Conservation (phyloP, 495 filamentous ascomycete genomes). For the Letharia columbiana region DNA sequence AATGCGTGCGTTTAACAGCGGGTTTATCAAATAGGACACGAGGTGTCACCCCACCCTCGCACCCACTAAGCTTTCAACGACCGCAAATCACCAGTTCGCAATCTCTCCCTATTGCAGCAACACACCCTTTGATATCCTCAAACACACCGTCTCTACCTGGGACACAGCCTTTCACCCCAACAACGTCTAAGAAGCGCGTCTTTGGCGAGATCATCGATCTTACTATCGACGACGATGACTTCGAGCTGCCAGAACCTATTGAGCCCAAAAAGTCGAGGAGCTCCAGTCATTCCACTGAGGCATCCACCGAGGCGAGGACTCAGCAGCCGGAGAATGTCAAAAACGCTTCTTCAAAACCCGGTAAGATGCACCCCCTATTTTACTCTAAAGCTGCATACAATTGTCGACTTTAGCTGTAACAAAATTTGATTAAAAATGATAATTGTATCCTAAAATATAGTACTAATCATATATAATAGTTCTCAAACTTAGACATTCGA, state of each 20-base stretch:
- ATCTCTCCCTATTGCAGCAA: not conserved
- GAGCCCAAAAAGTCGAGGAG: constrained; percentile 16
- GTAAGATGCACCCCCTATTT: not conserved
- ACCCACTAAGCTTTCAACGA: not conserved
- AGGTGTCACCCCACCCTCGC: not conserved
- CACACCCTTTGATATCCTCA: not conserved
- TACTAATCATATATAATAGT: not conserved
- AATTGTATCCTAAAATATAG: not conserved
- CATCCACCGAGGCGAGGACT: not conserved
- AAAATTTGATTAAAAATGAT: not conserved
- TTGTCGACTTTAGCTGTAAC: not conserved
- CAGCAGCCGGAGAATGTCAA: not conserved
- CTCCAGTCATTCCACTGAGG: constrained; percentile 11
- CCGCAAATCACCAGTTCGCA: not conserved
- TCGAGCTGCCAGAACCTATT: not conserved
- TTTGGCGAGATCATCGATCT: constrained; percentile 10
- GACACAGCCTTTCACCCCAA: not conserved
- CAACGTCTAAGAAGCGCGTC: not conserved
- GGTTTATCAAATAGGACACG: not conserved
- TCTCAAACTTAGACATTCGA: too few relatives aligned
- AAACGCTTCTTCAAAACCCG: not conserved
- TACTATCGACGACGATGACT: constrained; percentile 12
- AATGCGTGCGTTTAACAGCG: not conserved
- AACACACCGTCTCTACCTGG: not conserved
- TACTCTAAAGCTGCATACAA: not conserved